Base-by-base conservation (phyloP, 140 eudicot genomes). In the Flaveria floridana region DNA sequence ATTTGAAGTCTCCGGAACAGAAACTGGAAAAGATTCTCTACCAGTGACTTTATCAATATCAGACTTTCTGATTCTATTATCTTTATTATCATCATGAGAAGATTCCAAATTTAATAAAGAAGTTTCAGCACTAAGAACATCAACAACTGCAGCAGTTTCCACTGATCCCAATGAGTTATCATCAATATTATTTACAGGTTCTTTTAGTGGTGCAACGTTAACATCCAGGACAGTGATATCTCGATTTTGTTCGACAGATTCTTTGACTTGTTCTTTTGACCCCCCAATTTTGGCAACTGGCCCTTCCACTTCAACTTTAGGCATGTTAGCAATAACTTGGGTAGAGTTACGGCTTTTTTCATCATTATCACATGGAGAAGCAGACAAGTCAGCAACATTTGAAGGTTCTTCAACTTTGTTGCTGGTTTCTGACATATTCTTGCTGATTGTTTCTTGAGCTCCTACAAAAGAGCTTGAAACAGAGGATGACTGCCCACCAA, bases 81-180 rank as follows among this genome's bases (percentile, higher is more conserved):
- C 56, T 44, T 56, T 56, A 59, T 79, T 85, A 84, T 16, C 81
- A 79, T 25, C 81, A 74, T 56, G 79, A 70, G 82, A 71, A 26
- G 76, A 62, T 18, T 57, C 73, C 58, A 71, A 61, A 41, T 21
- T 72, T 52, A 58, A 2, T 2, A 74, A 57, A 55, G 75, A 76
- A 39, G 75, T 74, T 48, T 62, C 80, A 63, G 84, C 28, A 71
- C 44, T 71, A 58, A 70, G 65, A 3, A 48, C 77, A 62, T 71
- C 72, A 15, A 72, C 44, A 20, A 47, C 64, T 21, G 77, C n/a
- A 20, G 71, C 4, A 20, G 82, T 70, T 34, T 76, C 10, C 71
- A 70, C 63, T 48, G 82, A 34, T 62, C 47, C 64, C 15, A 21
- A 15, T 71, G 61, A 21, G 42, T 72, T 79, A 28, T 48, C 79